phyloP scores from a whole-genome alignment of 2,329 filamentous ascomycete genomes.

The Exophiala phaeomuriformis region DNA sequence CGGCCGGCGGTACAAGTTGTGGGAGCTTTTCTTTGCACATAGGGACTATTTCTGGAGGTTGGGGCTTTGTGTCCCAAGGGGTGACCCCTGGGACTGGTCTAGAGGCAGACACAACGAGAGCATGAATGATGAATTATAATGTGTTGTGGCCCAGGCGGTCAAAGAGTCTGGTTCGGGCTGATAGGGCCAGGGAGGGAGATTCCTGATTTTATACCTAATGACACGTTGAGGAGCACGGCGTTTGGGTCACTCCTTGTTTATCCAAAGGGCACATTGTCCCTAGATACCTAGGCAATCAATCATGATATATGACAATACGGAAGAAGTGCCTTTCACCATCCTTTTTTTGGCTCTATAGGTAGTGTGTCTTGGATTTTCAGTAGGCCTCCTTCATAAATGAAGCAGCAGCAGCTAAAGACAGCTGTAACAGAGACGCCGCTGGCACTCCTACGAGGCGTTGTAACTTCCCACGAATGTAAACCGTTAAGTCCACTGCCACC shows the following conservation, averaged over 20 bases:
- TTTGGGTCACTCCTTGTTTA: too few relatives aligned
- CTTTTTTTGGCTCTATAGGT: too few relatives aligned
- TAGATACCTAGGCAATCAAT: neutral
- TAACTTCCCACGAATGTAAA: too few relatives aligned
- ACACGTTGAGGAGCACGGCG: neutral
- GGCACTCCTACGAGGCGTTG: too few relatives aligned
- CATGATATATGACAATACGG: neutral
- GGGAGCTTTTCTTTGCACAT: conserved; percentile 89
- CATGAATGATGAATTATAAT: conserved; percentile 19
- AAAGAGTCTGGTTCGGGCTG: neutral
- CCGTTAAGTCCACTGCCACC: too few relatives aligned
- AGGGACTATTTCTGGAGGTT: conserved; percentile 95
- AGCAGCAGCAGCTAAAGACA: too few relatives aligned
- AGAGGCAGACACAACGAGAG: conserved; percentile 17
- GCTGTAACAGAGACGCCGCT: too few relatives aligned
- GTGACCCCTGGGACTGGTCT: conserved; percentile 38
- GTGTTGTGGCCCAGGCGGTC: neutral
- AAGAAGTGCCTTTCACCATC: too few relatives aligned
- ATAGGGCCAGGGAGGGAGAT: neutral
- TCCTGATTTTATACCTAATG: neutral
- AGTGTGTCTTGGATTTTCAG: too few relatives aligned
- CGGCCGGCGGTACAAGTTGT: conserved; percentile 63
- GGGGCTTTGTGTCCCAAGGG: conserved; percentile 78
- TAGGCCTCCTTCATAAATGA: too few relatives aligned
- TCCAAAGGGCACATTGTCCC: too few relatives aligned